Evolutionary conservation across 2,329 filamentous ascomycete species (phyloP).

Genomic region (Fusarium foetens): DNA sequence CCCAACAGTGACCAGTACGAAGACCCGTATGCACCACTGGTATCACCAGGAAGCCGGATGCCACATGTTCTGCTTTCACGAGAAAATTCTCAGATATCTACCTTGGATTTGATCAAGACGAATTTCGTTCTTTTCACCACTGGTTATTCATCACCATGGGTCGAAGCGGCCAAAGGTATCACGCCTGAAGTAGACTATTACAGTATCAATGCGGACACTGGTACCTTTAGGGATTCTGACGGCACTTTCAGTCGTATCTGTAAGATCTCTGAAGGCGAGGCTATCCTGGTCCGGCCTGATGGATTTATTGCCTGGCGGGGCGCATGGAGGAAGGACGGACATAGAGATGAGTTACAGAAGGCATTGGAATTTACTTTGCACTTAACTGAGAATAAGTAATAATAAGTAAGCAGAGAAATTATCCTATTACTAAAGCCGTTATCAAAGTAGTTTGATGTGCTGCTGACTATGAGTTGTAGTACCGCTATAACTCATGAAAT

Average conservation of each 20-base stretch:
- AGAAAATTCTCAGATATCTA: neutral
- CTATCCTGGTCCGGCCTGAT: neutral
- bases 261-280: neutral
- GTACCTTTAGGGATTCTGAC: fast-evolving
- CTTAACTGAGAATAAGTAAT: too few species aligned
- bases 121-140: neutral
- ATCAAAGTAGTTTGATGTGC: too few species aligned
- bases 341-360: too few species aligned
- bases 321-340: neutral
- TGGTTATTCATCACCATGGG: neutral
- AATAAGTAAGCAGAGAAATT: too few species aligned
- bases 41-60: neutral
- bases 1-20: neutral
- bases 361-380: too few species aligned
- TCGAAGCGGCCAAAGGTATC: neutral
- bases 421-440: too few species aligned
- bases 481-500: too few species aligned
- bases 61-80: neutral
- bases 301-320: neutral
- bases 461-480: too few species aligned
- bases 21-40: neutral
- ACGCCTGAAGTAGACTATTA: neutral
- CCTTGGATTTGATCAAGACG: neutral
- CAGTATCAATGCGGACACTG: fast-evolving
- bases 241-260: neutral